A percentile compares a stretch with the other conserved stretches of the same genome.
Conservation (phyloP, 1,284 basidiomycete species). For the Ustilago sp. region DNA sequence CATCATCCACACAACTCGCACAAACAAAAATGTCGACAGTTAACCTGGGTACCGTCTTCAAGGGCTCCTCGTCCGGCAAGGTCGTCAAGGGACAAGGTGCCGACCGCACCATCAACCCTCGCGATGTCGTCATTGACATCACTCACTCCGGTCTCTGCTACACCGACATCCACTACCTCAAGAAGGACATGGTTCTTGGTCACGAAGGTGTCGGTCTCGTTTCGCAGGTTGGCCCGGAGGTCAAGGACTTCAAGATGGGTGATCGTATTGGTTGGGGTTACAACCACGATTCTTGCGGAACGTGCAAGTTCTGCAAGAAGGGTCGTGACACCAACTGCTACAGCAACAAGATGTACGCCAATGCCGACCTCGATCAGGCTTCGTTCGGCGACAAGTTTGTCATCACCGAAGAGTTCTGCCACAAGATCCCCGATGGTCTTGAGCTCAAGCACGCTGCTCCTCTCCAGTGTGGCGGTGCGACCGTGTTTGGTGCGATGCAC, state of each 20-base stretch:
- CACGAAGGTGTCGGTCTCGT: constrained; percentile 67
- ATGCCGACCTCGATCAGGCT: constrained; percentile 57
- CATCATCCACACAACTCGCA: neutral
- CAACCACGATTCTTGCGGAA: constrained; percentile 60
- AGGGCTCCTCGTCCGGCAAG: constrained; percentile 61
- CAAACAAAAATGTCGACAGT: constrained; percentile 27
- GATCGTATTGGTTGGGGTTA: constrained; percentile 67
- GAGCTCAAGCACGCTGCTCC: constrained; percentile 61
- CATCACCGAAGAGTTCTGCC: constrained; percentile 58
- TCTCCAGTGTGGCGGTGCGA: constrained; percentile 58
- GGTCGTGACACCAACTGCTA: constrained; percentile 63
- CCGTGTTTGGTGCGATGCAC: constrained; percentile 55
- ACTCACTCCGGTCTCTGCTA: constrained; percentile 65
- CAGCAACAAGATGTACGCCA: constrained; percentile 56
- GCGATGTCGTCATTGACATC: constrained; percentile 64
- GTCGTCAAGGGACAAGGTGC: constrained; percentile 54
- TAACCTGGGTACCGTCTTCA: constrained; percentile 62
- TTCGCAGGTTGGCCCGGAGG: constrained; percentile 57
- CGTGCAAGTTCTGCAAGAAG: constrained; percentile 61
- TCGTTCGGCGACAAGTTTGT: constrained; percentile 65
- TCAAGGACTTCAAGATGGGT: constrained; percentile 57
- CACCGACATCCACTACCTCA: constrained; percentile 62
- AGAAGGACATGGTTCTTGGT: constrained; percentile 60
- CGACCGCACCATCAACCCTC: constrained; percentile 30
- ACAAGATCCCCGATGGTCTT: constrained; percentile 60